These are phyloP conservation scores for Achaetomium macrosporum DNA, from an alignment of 2,329 filamentous ascomycete genomes.

Conservation along the genomic window DNA sequence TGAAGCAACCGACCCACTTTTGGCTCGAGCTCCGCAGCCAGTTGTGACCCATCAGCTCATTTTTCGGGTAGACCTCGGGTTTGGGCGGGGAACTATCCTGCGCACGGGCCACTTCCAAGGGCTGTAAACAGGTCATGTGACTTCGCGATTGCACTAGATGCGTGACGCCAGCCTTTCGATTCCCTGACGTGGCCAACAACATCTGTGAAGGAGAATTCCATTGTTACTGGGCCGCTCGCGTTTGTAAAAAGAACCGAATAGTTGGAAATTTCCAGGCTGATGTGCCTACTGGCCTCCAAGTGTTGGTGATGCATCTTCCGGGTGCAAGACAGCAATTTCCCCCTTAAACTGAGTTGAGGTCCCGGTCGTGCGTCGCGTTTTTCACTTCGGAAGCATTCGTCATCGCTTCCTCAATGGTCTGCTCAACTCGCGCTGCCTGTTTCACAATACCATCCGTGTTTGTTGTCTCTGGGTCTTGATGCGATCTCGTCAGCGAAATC, in stretches of 20 bases:
- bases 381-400: neutral
- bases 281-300: no score
- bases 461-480: neutral
- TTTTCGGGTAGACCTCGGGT: conserved; percentile 22
- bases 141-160: conserved; percentile 6
- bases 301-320: neutral
- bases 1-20: conserved; percentile 21
- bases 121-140: conserved; percentile 11
- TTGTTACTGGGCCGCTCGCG: neutral
- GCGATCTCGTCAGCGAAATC: neutral
- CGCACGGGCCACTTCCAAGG: conserved; percentile 5
- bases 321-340: conserved; percentile 1
- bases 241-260: no score
- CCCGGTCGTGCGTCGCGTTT: neutral
- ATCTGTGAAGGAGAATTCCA: neutral
- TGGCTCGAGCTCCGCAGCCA: conserved; percentile 11
- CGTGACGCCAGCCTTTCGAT: neutral
- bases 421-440: no score
- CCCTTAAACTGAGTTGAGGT: neutral
- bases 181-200: neutral
- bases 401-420: neutral
- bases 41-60: conserved; percentile 22
- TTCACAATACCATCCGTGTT: neutral
- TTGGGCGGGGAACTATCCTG: neutral
- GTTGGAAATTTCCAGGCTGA: no score